Evolutionary conservation across 2,329 filamentous ascomycete species (phyloP).

Genomic region (Sarocladium oryzae): DNA sequence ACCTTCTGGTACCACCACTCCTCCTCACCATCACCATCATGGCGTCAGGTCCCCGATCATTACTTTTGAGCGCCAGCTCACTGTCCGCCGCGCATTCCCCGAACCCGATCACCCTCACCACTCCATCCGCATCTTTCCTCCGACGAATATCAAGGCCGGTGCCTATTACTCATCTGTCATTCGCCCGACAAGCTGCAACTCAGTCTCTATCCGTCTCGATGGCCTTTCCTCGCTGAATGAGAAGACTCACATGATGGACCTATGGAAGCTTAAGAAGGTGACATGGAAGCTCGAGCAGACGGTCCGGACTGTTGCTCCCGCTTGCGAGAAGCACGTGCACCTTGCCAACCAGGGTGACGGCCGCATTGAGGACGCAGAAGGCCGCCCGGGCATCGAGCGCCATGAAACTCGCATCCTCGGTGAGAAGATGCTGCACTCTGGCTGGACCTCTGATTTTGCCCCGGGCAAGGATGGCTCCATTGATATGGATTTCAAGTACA

Average conservation of each 20-base stretch:
- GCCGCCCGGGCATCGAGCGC: conserved; percentile 52
- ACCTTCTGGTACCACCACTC: conserved; percentile 30
- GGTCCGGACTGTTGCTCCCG: conserved; percentile 69
- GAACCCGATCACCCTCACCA: conserved; percentile 74
- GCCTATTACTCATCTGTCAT: conserved; percentile 78
- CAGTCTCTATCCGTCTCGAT: conserved; percentile 71
- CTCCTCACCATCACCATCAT: conserved; percentile 1
- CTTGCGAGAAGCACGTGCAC: conserved; percentile 68
- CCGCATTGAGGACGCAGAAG: conserved; percentile 21
- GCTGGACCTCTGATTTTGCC: conserved; percentile 75
- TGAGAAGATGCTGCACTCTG: conserved; percentile 72
- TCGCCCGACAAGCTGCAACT: conserved; percentile 79
- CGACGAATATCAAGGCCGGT: conserved; percentile 84
- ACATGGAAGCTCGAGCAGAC: conserved; percentile 92
- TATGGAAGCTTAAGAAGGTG: conserved; percentile 85
- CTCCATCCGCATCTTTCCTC: conserved; percentile 90
- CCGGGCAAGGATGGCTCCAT: conserved; percentile 50
- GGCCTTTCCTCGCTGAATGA: conserved; percentile 71
- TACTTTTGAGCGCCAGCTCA: conserved; percentile 60
- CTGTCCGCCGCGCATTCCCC: conserved; percentile 71
- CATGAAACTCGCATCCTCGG: conserved; percentile 72
- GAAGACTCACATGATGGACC: conserved; percentile 63
- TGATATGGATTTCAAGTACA: conserved; percentile 66
- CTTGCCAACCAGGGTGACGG: conserved; percentile 30
- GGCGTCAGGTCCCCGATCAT: conserved; percentile 29